phyloP scores from a whole-genome alignment of 208 protist species.

The Leishmania aethiopica region DNA sequence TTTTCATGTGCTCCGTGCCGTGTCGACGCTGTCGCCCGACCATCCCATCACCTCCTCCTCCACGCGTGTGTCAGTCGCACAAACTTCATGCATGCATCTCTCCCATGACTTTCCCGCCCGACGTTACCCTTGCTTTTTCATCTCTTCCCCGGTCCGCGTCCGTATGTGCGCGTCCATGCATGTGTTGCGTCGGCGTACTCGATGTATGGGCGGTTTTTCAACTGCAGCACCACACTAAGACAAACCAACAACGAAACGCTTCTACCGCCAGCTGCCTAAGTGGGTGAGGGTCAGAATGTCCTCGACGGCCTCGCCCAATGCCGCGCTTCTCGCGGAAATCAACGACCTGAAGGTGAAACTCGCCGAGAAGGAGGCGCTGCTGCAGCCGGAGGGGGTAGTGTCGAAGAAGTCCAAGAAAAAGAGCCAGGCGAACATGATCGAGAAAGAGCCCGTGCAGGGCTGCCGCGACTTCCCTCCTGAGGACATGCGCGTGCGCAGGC shows the following conservation, averaged over 20 bases:
- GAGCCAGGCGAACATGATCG: constrained; percentile 86
- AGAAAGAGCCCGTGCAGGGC: constrained; percentile 92
- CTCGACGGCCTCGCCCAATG: constrained; percentile 28
- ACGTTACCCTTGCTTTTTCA: constrained; percentile 1
- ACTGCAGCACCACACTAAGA: not conserved
- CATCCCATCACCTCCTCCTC: not conserved
- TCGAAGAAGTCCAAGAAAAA: constrained; percentile 91
- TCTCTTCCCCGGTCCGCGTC: not conserved
- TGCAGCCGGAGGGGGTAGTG: constrained; percentile 39
- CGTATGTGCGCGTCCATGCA: not conserved
- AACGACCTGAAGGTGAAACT: constrained; percentile 56
- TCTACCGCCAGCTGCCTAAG: constrained; percentile 15
- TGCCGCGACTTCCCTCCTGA: constrained; percentile 96
- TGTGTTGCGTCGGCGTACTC: not conserved
- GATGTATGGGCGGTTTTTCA: not conserved
- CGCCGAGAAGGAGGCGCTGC: constrained; percentile 48
- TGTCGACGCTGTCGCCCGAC: not conserved
- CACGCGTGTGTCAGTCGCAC: not conserved
- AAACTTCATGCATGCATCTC: not conserved
- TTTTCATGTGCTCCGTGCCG: not conserved
- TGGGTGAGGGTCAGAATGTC: constrained; percentile 20
- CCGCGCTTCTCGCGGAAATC: constrained; percentile 69
- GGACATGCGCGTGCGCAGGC: constrained; percentile 91
- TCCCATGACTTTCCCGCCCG: not conserved
- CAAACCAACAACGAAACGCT: constrained; percentile 19